Percentiles rank a stretch among this genome's conserved stretches.
These are phyloP conservation scores for Thielaviopsis musarum DNA, from an alignment of 2,329 filamentous ascomycete species.

Conservation along the genomic window DNA sequence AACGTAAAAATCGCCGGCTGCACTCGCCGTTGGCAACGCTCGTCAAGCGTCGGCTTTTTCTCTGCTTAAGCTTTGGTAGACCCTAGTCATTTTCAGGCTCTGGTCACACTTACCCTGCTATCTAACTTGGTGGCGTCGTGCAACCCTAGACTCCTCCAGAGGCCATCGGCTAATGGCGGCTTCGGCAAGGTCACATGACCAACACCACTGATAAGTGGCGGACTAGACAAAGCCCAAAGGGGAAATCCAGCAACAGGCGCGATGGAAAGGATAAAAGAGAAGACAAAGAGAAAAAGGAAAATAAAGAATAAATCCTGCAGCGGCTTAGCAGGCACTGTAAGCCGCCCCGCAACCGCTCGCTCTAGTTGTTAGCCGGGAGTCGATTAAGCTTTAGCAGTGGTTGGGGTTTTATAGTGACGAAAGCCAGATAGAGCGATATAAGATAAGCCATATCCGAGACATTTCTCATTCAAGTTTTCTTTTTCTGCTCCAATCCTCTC, in stretches of 20 bases:
- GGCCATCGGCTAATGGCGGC: background rate
- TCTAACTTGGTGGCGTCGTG: background rate
- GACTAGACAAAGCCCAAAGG: background rate
- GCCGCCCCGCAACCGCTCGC: background rate
- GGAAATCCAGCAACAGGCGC: background rate
- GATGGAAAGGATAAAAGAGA: background rate
- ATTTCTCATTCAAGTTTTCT: background rate
- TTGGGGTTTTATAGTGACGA: no score
- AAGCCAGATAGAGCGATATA: background rate
- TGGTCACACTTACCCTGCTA: background rate
- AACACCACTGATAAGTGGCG: background rate
- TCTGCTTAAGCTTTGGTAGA: background rate
- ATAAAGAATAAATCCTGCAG: background rate
- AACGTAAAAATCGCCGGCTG: background rate
- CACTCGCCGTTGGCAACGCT: background rate
- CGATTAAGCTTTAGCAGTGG: no score
- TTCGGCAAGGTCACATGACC: background rate
- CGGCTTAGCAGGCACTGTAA: conserved; percentile 1
- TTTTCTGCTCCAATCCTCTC: background rate
- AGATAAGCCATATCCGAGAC: background rate
- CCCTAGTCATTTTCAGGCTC: background rate
- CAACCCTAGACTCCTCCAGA: background rate
- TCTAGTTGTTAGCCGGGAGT: background rate
- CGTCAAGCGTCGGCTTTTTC: conserved; percentile 9
- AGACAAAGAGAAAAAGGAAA: background rate